Conservation (phyloP, 176 grass and related monocot species). For the Avena eriantha region DNA sequence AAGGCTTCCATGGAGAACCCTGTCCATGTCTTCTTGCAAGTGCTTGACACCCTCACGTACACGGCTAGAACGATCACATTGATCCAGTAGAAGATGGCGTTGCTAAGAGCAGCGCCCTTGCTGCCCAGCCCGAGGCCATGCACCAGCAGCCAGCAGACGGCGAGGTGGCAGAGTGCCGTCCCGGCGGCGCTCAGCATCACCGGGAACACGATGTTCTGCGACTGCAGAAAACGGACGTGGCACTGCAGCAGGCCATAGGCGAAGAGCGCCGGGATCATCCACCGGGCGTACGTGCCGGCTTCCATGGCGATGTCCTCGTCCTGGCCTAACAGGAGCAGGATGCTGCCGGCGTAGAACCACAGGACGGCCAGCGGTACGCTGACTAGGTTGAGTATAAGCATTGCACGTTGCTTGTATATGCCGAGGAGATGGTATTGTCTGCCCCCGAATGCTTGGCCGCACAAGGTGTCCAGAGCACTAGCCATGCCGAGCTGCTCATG, state of each 20-base stretch:
- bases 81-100: constrained; percentile 44
- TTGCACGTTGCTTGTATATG: constrained; percentile 58
- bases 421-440: constrained; percentile 49
- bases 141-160: constrained; percentile 33
- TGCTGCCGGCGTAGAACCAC: constrained; percentile 50
- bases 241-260: constrained; percentile 45
- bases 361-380: constrained; percentile 37
- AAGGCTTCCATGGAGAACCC: constrained; percentile 42
- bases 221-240: constrained; percentile 32
- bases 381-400: constrained; percentile 49
- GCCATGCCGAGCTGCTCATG: constrained; percentile 14
- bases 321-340: constrained; percentile 56
- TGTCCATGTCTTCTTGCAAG: constrained; percentile 47
- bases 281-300: constrained; percentile 51
- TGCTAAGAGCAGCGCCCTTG: constrained; percentile 9
- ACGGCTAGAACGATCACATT: constrained; percentile 1
- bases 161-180: neutral
- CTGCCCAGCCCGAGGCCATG: neutral
- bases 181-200: neutral
- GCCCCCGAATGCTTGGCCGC: constrained; percentile 50
- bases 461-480: constrained; percentile 24
- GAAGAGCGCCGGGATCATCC: constrained; percentile 57
- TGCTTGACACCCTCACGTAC: constrained; percentile 30
- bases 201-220: constrained; percentile 33
- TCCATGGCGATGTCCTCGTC: constrained; percentile 41